phyloP scores from a whole-genome alignment of 1,284 basidiomycete species.

The Ceratobasidium sp. region DNA sequence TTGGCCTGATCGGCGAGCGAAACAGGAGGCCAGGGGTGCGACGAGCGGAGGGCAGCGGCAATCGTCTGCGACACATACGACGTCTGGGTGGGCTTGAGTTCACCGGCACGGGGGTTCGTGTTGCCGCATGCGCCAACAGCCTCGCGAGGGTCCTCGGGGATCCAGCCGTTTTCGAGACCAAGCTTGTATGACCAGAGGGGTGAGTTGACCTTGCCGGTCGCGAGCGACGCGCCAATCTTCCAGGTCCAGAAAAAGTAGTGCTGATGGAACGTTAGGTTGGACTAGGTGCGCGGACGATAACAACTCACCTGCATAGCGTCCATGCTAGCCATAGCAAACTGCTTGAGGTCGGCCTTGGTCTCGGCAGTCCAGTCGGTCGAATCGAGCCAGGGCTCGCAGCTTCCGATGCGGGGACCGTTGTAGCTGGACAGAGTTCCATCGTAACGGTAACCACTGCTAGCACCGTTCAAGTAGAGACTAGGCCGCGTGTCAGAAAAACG shows the following conservation, averaged over 20 bases:
- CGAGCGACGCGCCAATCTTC: constrained; percentile 73
- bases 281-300: constrained; percentile 37
- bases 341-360: constrained; percentile 62
- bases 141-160: constrained; percentile 78
- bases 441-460: constrained; percentile 61
- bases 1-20: constrained; percentile 44
- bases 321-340: constrained; percentile 59
- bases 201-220: constrained; percentile 63
- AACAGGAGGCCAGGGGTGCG: constrained; percentile 60
- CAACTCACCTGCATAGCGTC: constrained; percentile 52
- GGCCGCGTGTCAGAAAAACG: too few species aligned
- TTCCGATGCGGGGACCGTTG: constrained; percentile 38
- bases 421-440: constrained; percentile 55
- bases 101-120: constrained; percentile 51
- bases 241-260: constrained; percentile 69
- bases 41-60: constrained; percentile 55
- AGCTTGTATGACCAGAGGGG: constrained; percentile 86
- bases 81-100: constrained; percentile 56
- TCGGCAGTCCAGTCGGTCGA: constrained; percentile 63
- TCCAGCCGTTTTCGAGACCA: constrained; percentile 79
- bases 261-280: constrained; percentile 49
- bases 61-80: constrained; percentile 57
- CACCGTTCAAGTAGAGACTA: constrained; percentile 81
- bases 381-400: constrained; percentile 60
- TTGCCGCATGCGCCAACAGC: constrained; percentile 72